These are phyloP conservation scores for Tolypocladium amazonense DNA, from an alignment of 2,329 filamentous ascomycete species.

Conservation along the genomic window DNA sequence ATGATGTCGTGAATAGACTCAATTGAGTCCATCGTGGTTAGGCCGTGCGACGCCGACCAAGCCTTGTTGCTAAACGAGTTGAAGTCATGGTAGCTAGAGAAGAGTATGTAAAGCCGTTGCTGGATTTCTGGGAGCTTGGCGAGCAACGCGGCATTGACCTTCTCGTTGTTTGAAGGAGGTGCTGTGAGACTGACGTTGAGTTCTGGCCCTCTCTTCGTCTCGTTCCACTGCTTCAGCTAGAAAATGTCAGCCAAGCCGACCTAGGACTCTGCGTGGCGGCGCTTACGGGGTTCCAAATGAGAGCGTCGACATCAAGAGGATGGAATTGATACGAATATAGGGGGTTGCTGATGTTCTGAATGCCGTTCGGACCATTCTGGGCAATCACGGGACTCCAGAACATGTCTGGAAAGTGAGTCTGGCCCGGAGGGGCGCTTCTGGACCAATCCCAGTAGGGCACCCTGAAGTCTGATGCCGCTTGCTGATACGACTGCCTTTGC, in stretches of 20 bases:
- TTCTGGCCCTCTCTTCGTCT: slow-evolving; percentile 48
- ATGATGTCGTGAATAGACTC: slow-evolving; percentile 55
- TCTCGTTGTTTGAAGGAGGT: slow-evolving; percentile 45
- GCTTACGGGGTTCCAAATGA: slow-evolving; percentile 50
- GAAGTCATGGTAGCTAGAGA: slow-evolving; percentile 58
- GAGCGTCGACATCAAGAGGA: slow-evolving; percentile 45
- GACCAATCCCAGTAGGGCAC: slow-evolving; percentile 54
- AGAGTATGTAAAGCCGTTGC: slow-evolving; percentile 55
- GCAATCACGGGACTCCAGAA: slow-evolving; percentile 38
- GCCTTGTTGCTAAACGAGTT: slow-evolving; percentile 60
- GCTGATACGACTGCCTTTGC: slow-evolving; percentile 36
- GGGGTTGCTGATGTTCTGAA: slow-evolving; percentile 48
- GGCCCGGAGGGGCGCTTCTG: slow-evolving; percentile 32
- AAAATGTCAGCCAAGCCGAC: background rate
- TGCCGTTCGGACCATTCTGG: slow-evolving; percentile 45
- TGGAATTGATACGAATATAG: slow-evolving; percentile 50
- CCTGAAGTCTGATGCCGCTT: slow-evolving; percentile 39
- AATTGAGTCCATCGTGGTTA: slow-evolving; percentile 48
- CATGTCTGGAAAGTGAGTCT: slow-evolving; percentile 33
- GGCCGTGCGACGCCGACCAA: slow-evolving; percentile 38
- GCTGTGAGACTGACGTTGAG: slow-evolving; percentile 13
- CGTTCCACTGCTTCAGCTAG: slow-evolving; percentile 47
- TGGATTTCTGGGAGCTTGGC: slow-evolving; percentile 42
- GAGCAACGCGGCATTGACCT: slow-evolving; percentile 35
- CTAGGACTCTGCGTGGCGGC: slow-evolving; percentile 1